Evolutionary conservation across 441 rosid species (phyloP).

Genomic region (Aquilaria agallochum): DNA sequence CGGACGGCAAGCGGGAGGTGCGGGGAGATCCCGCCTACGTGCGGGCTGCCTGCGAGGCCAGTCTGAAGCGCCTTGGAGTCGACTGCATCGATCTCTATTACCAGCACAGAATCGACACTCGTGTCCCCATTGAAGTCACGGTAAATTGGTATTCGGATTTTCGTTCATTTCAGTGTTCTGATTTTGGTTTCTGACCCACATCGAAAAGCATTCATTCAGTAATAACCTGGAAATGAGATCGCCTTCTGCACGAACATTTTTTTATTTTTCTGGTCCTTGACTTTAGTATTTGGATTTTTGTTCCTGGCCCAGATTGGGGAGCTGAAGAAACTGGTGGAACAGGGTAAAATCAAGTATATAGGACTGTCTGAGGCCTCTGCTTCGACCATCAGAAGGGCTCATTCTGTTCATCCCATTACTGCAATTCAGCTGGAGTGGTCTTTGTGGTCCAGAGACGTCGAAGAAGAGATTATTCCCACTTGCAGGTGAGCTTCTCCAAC

Average conservation of each 20-base stretch:
- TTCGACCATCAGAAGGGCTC: constrained; percentile 67
- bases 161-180: not conserved
- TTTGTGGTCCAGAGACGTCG: constrained; percentile 64
- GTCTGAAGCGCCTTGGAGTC: constrained; percentile 50
- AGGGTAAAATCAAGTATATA: constrained; percentile 61
- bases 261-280: not conserved
- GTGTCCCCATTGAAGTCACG: constrained; percentile 48
- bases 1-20: not conserved
- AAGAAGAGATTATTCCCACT: constrained; percentile 53
- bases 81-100: constrained; percentile 52
- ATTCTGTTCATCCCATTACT: constrained; percentile 68
- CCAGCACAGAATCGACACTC: constrained; percentile 52
- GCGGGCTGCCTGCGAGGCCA: constrained; percentile 47
- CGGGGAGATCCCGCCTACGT: constrained; percentile 46
- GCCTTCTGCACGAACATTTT: no score
- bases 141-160: constrained; percentile 6
- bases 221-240: not conserved
- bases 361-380: constrained; percentile 74
- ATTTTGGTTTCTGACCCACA: not conserved
- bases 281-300: not conserved
- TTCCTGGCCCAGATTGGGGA: constrained; percentile 39
- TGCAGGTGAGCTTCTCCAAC: constrained; percentile 32
- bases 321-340: constrained; percentile 58
- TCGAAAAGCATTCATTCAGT: not conserved
- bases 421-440: constrained; percentile 76